A percentile compares a stretch with the other conserved stretches of the same genome.
phyloP scores from a whole-genome alignment of 2,329 filamentous ascomycete species.

The Cucurbitaria berberidis region DNA sequence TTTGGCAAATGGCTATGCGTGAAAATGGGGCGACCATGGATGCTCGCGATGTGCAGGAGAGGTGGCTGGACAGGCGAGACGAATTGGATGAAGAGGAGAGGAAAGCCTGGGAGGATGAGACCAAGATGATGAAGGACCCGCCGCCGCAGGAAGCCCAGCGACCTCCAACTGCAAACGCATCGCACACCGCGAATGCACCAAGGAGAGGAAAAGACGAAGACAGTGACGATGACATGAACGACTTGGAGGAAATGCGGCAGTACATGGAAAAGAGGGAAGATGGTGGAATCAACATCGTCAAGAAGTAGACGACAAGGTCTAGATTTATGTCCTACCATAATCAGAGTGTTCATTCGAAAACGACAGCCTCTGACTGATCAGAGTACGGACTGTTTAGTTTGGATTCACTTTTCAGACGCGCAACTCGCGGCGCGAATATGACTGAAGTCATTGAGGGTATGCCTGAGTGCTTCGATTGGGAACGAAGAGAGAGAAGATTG shows the following conservation, averaged over 20 bases:
- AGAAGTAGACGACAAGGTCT: constrained; percentile 53
- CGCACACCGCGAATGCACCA: constrained; percentile 15
- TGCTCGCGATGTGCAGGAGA: constrained; percentile 87
- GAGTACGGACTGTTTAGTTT: not conserved
- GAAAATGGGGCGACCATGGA: constrained; percentile 74
- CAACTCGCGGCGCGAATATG: not conserved
- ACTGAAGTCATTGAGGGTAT: not conserved
- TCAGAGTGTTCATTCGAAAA: not conserved
- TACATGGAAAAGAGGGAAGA: constrained; percentile 55
- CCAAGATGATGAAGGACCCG: constrained; percentile 52
- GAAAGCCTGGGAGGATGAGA: constrained; percentile 76
- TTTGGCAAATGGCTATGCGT: constrained; percentile 97
- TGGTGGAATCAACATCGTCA: constrained; percentile 74
- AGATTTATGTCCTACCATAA: not conserved
- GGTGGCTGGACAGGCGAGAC: constrained; percentile 91
- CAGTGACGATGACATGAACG: constrained; percentile 45
- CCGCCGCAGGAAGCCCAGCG: constrained; percentile 13
- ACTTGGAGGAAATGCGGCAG: constrained; percentile 49
- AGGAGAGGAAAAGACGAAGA: constrained; percentile 15
- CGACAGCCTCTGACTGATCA: not conserved
- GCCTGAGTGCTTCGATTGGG: not conserved
- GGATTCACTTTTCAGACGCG: not conserved
- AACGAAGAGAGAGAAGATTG: not conserved
- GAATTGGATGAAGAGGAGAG: constrained; percentile 83
- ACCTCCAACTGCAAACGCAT: constrained; percentile 6